Base-by-base conservation (phyloP, 78 protist species). In the Dictyostelium intermedium region DNA sequence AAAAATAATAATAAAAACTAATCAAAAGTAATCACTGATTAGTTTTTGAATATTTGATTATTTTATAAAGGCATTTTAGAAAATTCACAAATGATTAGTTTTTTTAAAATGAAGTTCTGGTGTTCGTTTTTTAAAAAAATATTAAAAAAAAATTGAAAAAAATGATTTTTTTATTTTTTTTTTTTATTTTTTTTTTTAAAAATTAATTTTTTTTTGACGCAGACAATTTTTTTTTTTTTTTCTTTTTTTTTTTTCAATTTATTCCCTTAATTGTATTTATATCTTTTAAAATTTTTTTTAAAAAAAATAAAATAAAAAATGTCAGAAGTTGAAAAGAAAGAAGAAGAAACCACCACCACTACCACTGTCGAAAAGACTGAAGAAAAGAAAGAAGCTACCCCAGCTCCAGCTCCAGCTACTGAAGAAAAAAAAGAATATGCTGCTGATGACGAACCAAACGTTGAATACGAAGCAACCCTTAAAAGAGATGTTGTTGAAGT, bases 381-480 rank as follows among this genome's bases (percentile, higher is more conserved):
- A 34, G 45, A 25, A 32, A 56, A 37, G 16, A 47, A 25, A 13
- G 34, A 41, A 43, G 23, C 2, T 3, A 81, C 70, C 8, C 16
- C 11, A 47, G n/a, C 14, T 11, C 35, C 32, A 34, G 41, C 89
- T 39, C n/a, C 37, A 25, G 27, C 80, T 3, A n/a, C 80, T 2
- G 85, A 43, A 60, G 39, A 32, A 9, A 60, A 60, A 39, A 69
- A 86, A 60, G 82, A 77, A n/a, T 34, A 77, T 9, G 86, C 85
- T 10, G 74, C 76, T 43, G 93, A 87, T 18, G 60, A 61, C 8
- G 93, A 76, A 41, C 85, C 93, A 79, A 87, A 60, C n/a, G 84
- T 86, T 32, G 93, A 87, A 32, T 87, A 78, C 45, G 45, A 72
- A 16, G 60, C 91, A 66, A 66, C 41, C 39, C 41, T 92, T 8